These are phyloP conservation scores for Xylaria flabelliformis DNA, from an alignment of 495 filamentous ascomycete species.

Conservation along the genomic window DNA sequence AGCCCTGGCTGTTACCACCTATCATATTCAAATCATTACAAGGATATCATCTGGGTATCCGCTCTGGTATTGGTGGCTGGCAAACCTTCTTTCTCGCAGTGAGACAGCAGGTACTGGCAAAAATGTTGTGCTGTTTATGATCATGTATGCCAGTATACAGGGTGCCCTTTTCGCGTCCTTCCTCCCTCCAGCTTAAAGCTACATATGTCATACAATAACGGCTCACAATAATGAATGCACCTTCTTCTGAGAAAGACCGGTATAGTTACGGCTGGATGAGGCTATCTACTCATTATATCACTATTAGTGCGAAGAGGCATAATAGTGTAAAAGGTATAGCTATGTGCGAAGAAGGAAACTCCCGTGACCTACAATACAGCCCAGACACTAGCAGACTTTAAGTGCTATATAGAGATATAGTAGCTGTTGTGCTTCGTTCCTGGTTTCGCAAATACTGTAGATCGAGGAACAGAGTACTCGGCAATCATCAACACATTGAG, in stretches of 20 bases:
- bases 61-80: slow-evolving; percentile 86
- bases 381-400: background rate
- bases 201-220: background rate
- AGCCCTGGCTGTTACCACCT: slow-evolving; percentile 71
- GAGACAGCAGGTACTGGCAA: slow-evolving; percentile 37
- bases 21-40: slow-evolving; percentile 93
- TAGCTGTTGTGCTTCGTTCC: background rate
- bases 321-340: too few relatives aligned
- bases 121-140: slow-evolving; percentile 61
- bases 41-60: slow-evolving; percentile 88
- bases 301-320: background rate
- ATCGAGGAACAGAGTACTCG: background rate
- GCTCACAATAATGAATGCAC: background rate
- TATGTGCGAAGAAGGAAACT: background rate
- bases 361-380: background rate
- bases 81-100: slow-evolving; percentile 46
- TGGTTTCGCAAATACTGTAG: background rate
- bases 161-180: slow-evolving; percentile 88
- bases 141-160: slow-evolving; percentile 83
- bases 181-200: slow-evolving; percentile 78
- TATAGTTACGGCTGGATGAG: background rate
- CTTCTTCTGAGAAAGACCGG: too few relatives aligned
- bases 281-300: background rate
- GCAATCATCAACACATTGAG: background rate
- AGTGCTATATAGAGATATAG: background rate